Conservation (phyloP, 768 basidiomycete genomes). For the Russula compacta region DNA sequence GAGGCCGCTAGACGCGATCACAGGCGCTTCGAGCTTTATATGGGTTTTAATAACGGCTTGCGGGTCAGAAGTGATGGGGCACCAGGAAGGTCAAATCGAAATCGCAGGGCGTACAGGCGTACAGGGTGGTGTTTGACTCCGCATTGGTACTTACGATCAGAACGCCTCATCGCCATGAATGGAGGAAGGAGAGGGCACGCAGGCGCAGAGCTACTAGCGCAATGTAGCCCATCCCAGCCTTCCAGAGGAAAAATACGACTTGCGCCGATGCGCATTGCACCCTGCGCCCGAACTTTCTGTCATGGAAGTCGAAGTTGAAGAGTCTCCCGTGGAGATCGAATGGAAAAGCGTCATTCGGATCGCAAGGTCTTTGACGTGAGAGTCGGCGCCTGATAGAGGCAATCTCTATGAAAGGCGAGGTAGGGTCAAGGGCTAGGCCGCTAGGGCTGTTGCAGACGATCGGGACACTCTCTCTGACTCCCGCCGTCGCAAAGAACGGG, state of each 20-base stretch:
- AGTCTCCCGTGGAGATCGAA: not conserved
- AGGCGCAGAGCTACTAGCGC: not conserved
- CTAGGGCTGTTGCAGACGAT: not conserved
- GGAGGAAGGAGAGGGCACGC: not conserved
- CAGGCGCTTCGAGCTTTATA: not conserved
- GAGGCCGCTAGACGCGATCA: not conserved
- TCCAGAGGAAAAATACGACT: not conserved
- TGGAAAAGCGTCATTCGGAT: not conserved
- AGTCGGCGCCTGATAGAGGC: not conserved
- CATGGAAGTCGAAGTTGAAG: not conserved
- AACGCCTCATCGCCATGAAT: not conserved
- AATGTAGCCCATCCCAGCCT: not conserved
- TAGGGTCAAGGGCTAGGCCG: not conserved
- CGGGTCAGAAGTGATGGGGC: too few relatives aligned
- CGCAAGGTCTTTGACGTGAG: not conserved
- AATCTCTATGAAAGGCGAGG: not conserved
- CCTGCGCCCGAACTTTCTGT: not conserved
- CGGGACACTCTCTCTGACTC: not conserved
- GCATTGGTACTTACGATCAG: not conserved
- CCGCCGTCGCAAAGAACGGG: too few relatives aligned
- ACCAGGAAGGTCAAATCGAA: not conserved
- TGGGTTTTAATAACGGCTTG: not conserved
- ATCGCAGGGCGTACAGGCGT: not conserved
- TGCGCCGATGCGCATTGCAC: not conserved
- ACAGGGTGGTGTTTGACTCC: not conserved